These are phyloP conservation scores for Viridothelium virens DNA, from an alignment of 495 filamentous ascomycete species.

Conservation along the genomic window DNA sequence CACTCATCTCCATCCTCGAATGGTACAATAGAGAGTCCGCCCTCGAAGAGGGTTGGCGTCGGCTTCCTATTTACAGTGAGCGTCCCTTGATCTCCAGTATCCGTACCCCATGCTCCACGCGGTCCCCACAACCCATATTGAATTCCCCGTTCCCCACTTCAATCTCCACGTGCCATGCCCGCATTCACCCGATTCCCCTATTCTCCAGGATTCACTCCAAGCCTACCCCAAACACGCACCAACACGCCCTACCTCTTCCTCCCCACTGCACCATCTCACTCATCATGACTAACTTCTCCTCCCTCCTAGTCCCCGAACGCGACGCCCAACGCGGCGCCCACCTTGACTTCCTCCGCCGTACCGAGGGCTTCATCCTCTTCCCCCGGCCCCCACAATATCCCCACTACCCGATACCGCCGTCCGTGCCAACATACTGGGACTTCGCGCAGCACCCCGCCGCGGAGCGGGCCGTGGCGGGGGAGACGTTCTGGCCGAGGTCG, in stretches of 20 bases:
- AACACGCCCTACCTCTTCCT: too few species aligned
- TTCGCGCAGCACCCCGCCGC: slow-evolving; percentile 18
- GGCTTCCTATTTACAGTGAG: neutral
- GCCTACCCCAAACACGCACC: too few species aligned
- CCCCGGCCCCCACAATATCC: neutral
- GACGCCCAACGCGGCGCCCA: neutral
- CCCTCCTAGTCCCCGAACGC: neutral
- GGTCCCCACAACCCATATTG: neutral
- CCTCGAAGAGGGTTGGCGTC: neutral
- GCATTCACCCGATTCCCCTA: neutral
- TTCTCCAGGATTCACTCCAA: too few species aligned
- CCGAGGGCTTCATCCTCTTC: neutral
- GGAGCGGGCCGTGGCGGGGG: slow-evolving; percentile 36
- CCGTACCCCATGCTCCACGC: neutral
- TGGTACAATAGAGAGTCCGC: neutral
- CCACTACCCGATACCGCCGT: neutral
- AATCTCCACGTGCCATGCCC: neutral
- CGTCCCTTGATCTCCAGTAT: neutral
- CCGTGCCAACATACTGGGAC: neutral
- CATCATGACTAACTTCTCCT: neutral
- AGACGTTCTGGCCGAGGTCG: slow-evolving; percentile 8
- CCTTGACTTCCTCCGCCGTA: neutral
- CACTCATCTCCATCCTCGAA: neutral
- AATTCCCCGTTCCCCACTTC: too few species aligned
- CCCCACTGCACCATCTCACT: too few species aligned